Base-by-base conservation (phyloP, 345 rosid genomes). In the Pseudoturritis turrita region DNA sequence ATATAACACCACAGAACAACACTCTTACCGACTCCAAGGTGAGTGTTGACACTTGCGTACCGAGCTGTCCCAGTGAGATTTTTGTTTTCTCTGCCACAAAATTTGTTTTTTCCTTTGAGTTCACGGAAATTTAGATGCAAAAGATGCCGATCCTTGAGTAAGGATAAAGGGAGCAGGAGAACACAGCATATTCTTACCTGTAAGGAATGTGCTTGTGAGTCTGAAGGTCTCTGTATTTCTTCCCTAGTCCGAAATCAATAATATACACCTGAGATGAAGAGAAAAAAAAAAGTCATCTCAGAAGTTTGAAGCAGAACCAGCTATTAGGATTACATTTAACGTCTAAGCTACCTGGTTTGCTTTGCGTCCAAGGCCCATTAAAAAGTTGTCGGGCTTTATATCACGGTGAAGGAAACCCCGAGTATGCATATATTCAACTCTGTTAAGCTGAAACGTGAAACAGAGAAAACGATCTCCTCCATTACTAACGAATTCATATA, bases 41-140 rank as follows among this genome's bases (percentile, higher is more conserved):
- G 96, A 71, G 96, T 89, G 77, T 89, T 89, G 49, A 86, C 90
- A 82, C 96, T 90, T 65, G 96, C 96, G 75, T 90, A 90, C 21
- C 96, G 88, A 68, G 96, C 96, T 43, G 96, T 90, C 72, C 96
- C 96, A 1, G 96, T 90, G 31, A 90, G 88, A 63, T 88, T 90
- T 79, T 88, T 90, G 78, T 88, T 90, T 70, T 88, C 96, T 76
- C 96, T 90, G 82, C 70, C 44, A 68, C 41, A 56, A 15, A 15
- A 39, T 11, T 35, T 18, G 37, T 36, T 13, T 1, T 4, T 10
- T 7, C 21, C 6, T 25, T 39, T 54, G 13, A 43, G 49, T 17
- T 56, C 17, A 70, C 18, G 8, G 1, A 67, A 23, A 52, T 50
- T 2, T 44, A 36, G 8, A 65, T 43, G 37, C 58, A 63, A 7